phyloP scores from a whole-genome alignment of 2,329 filamentous ascomycete genomes.

The Apiospora aurea region DNA sequence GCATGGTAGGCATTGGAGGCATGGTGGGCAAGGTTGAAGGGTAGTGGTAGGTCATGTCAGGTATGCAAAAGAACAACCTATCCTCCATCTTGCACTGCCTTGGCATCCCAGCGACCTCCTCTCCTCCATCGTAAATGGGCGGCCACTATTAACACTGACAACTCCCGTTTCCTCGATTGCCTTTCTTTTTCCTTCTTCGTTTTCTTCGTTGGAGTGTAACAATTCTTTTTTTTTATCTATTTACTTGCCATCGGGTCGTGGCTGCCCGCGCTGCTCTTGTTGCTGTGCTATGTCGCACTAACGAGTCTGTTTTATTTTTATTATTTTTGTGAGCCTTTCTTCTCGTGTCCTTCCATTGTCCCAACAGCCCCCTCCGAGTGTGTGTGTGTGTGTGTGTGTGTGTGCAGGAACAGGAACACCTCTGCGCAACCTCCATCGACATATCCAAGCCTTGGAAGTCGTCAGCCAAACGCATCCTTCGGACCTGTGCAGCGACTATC shows the following conservation, averaged over 20 bases:
- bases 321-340: neutral
- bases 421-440: constrained; percentile 13
- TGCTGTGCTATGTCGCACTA: constrained; percentile 11
- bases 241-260: constrained; percentile 1
- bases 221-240: neutral
- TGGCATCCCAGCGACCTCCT: neutral
- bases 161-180: neutral
- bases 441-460: neutral
- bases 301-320: neutral
- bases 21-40: neutral
- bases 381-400: neutral
- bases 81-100: constrained; percentile 16
- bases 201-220: neutral
- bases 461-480: constrained; percentile 2
- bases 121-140: constrained; percentile 3
- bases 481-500: neutral
- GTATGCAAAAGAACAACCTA: constrained; percentile 3
- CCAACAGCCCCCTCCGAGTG: neutral
- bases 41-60: neutral
- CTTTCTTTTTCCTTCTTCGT: constrained; percentile 12
- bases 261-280: constrained; percentile 4
- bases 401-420: neutral
- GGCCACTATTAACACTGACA: constrained; percentile 16
- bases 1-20: no score
- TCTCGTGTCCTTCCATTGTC: neutral